Base-by-base conservation (phyloP, 1,139 yeast species). In the Magnusiomyces suaveolens region DNA sequence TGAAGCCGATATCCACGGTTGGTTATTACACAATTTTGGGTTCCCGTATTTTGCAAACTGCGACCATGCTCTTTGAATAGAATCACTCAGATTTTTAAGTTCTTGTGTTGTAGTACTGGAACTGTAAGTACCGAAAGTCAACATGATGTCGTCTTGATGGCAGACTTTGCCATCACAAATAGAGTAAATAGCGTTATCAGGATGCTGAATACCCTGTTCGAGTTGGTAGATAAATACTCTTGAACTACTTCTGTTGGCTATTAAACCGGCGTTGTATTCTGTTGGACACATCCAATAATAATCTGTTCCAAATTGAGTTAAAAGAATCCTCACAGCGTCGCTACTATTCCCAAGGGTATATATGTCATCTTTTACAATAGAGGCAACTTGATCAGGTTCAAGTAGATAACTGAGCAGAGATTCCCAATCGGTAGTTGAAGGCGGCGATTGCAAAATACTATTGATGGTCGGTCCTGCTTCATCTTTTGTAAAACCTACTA, bases 141-240 rank as follows among this genome's bases (percentile, higher is more conserved):
- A 59, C 43, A 61, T 62, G 26, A 67, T 53, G 52, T 68, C 71
- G 47, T 67, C 68, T 53, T 67, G 64, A 51, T 68, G 71, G 55
- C 71, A 68, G 2, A 66, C 70, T 20, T 52, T 56, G n/a, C 50
- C 38, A n/a, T 25, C 16, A 54, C 71, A 68, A 33, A 63, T 58
- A 0, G 57, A n/a, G 4, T 51, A 43, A 1, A 52, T 59, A 3
- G 49, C 54, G 50, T 63, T 60, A 47, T 57, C 56, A 6, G 66
- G 62, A 48, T 65, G 60, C 24, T 58, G 60, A 26, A 67, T 68
- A 2, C 71, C 71, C 26, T 57, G 50, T 6, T 57, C 58, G 48
- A 68, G 52, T 41, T 62, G 59, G 52, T 68, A 68, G 43, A 62
- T 54, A 54, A 57, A 68, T 10, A 43, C 29, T 14, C 16, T 25